Conservation (phyloP, 495 filamentous ascomycete species). For the Trichoderma parareesei region DNA sequence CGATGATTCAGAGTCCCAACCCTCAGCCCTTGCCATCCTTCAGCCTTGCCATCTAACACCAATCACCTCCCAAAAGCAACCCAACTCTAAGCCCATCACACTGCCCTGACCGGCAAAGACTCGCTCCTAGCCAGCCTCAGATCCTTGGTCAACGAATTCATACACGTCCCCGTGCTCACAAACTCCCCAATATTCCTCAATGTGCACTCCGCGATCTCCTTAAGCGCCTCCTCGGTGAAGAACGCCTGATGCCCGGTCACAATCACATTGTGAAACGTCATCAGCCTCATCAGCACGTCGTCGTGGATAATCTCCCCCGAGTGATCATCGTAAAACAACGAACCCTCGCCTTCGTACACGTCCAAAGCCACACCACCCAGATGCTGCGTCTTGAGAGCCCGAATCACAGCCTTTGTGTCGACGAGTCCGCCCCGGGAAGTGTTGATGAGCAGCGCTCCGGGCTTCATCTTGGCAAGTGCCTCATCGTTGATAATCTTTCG, state of each 20-base stretch:
- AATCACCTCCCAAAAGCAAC: background rate
- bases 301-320: constrained; percentile 61
- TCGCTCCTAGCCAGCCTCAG: constrained; percentile 8
- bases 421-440: constrained; percentile 59
- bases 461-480: constrained; percentile 48
- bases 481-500: constrained; percentile 51
- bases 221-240: constrained; percentile 58
- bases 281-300: constrained; percentile 57
- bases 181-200: constrained; percentile 44
- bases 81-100: background rate
- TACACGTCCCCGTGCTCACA: constrained; percentile 21
- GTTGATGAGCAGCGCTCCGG: constrained; percentile 55
- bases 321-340: constrained; percentile 58
- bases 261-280: constrained; percentile 63
- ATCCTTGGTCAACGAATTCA: constrained; percentile 28
- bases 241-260: constrained; percentile 64
- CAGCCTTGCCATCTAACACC: background rate
- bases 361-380: constrained; percentile 50
- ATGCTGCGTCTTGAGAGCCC: constrained; percentile 48
- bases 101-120: background rate
- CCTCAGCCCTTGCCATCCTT: too few relatives aligned
- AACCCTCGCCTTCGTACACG: constrained; percentile 47
- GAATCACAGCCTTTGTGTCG: constrained; percentile 49
- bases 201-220: constrained; percentile 56
- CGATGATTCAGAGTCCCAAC: too few relatives aligned